These are phyloP conservation scores for Polysphondylium violaceum DNA, from an alignment of 78 protist species.

Conservation along the genomic window DNA sequence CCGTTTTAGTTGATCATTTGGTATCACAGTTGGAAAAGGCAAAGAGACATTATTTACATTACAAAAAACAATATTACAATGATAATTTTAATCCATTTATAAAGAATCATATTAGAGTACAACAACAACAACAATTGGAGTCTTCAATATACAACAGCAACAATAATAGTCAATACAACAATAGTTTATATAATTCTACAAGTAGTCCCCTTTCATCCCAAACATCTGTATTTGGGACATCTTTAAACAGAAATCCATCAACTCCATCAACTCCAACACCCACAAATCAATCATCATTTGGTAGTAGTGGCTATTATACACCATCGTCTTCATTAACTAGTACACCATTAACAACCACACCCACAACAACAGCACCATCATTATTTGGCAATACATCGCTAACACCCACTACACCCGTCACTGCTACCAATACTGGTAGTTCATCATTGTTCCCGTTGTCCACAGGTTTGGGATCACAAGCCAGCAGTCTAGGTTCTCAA, in stretches of 20 bases:
- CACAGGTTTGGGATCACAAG: not conserved
- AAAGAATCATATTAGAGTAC: too few relatives aligned
- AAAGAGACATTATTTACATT: conserved; percentile 22
- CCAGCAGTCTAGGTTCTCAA: not conserved
- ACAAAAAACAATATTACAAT: conserved; percentile 36
- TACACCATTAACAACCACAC: not conserved
- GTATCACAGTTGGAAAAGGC: conserved; percentile 25
- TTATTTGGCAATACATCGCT: not conserved
- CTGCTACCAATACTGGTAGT: not conserved
- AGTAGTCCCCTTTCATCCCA: conserved; percentile 4
- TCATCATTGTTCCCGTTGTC: too few relatives aligned
- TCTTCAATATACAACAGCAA: not conserved
- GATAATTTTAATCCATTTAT: conserved; percentile 57
- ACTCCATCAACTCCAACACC: conserved; percentile 14
- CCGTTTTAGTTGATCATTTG: conserved; percentile 22
- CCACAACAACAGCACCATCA: conserved; percentile 19
- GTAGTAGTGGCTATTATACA: not conserved
- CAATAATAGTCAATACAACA: not conserved
- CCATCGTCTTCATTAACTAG: too few relatives aligned
- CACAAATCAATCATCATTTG: not conserved
- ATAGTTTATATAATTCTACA: not conserved
- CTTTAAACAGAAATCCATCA: not conserved
- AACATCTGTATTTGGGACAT: conserved; percentile 52
- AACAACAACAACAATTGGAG: not conserved
- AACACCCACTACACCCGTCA: not conserved